These are phyloP conservation scores for Colletotrichum godetiae DNA, from an alignment of 2,329 filamentous ascomycete genomes.

Conservation along the genomic window DNA sequence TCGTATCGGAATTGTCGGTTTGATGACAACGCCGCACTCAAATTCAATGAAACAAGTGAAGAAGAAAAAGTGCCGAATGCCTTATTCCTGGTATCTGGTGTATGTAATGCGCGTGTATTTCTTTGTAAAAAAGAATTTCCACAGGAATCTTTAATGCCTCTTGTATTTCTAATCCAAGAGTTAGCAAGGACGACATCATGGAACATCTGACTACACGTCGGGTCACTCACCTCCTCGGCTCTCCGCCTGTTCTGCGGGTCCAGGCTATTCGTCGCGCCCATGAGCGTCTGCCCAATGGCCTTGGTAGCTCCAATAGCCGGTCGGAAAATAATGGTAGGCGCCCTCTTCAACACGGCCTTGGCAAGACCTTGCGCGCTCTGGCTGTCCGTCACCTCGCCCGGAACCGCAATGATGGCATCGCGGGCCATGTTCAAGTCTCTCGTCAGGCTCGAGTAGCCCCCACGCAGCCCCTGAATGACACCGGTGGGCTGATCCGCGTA, in stretches of 20 bases:
- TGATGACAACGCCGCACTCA: neutral
- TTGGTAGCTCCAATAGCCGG: slow-evolving; percentile 92
- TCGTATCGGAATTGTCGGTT: slow-evolving; percentile 11
- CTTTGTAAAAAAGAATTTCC: neutral
- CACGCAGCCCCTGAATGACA: slow-evolving; percentile 85
- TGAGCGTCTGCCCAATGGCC: slow-evolving; percentile 86
- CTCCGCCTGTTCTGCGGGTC: slow-evolving; percentile 85
- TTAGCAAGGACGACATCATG: slow-evolving; percentile 17
- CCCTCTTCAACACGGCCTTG: slow-evolving; percentile 80
- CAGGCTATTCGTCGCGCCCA: slow-evolving; percentile 92
- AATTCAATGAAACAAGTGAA: neutral
- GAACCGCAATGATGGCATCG: slow-evolving; percentile 95
- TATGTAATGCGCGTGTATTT: slow-evolving; percentile 5
- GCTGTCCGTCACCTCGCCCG: slow-evolving; percentile 90
- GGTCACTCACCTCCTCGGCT: slow-evolving; percentile 79
- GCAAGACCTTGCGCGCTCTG: slow-evolving; percentile 84
- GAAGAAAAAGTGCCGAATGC: neutral
- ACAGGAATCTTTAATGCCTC: slow-evolving; percentile 46
- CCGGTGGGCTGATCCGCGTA: slow-evolving; percentile 96
- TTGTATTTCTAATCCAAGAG: slow-evolving; percentile 59
- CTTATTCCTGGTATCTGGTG: slow-evolving; percentile 14
- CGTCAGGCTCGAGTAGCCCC: slow-evolving; percentile 84
- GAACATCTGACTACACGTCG: no score
- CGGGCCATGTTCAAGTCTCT: slow-evolving; percentile 87
- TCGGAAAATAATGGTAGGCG: slow-evolving; percentile 92